Percentiles rank a stretch among this genome's conserved stretches.
Conservation (phyloP, 75 land plant genomes). For the Azolla pinnata region DNA sequence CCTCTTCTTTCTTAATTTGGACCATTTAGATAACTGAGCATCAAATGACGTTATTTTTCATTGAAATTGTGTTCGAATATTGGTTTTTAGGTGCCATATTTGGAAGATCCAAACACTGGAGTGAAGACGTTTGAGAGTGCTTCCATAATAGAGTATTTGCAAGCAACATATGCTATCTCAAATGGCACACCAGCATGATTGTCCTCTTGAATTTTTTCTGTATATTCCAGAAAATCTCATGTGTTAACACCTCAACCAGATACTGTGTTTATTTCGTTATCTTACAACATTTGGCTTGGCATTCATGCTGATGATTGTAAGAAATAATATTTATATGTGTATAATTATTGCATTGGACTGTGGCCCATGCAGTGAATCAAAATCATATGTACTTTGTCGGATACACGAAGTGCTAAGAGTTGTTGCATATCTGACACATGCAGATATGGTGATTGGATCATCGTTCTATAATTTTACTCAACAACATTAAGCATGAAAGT, state of each 20-base stretch:
- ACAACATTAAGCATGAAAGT: too few relatives aligned
- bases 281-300: not conserved
- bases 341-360: too few relatives aligned
- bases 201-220: not conserved
- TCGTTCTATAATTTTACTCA: too few relatives aligned
- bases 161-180: slow-evolving; percentile 61
- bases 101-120: slow-evolving; percentile 96
- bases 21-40: too few relatives aligned
- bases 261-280: not conserved
- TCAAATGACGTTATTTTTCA: not conserved
- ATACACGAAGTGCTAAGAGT: not conserved
- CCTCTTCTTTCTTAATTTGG: too few relatives aligned
- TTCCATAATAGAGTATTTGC: slow-evolving; percentile 71
- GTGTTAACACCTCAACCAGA: not conserved
- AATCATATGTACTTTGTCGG: not conserved
- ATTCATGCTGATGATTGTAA: not conserved
- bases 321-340: not conserved
- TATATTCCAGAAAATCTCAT: not conserved
- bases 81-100: slow-evolving; percentile 60
- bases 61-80: not conserved
- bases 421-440: too few relatives aligned
- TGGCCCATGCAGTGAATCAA: too few relatives aligned
- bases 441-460: too few relatives aligned
- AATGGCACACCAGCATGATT: not conserved
- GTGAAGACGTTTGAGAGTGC: slow-evolving; percentile 95